Conservation (phyloP, 306 rosid species). For the Luffa acutangula region DNA sequence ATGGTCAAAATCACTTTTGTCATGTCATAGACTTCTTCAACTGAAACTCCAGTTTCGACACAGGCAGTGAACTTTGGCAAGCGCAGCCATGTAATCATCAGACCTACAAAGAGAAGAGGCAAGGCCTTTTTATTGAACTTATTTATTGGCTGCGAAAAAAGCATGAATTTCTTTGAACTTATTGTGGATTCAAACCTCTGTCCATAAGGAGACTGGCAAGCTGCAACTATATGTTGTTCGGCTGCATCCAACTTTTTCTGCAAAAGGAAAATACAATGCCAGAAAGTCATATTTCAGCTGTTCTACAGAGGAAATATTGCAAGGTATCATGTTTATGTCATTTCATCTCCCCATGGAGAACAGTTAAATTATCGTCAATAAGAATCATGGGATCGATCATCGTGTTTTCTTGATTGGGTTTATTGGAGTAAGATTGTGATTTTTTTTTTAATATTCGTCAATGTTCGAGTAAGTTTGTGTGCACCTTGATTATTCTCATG, state of each 20-base stretch:
- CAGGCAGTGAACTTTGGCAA: conserved; percentile 72
- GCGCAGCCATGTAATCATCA: conserved; percentile 86
- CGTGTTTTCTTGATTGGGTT: not conserved
- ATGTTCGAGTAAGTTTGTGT: too few relatives aligned
- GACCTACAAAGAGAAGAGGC: conserved; percentile 41
- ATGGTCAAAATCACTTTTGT: too few relatives aligned
- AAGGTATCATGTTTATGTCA: not conserved
- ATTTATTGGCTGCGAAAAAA: not conserved
- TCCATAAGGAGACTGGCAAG: conserved; percentile 67
- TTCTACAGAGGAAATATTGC: not conserved
- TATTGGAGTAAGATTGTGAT: not conserved
- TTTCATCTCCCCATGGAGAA: not conserved
- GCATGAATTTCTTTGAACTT: not conserved
- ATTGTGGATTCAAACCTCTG: conserved; percentile 39
- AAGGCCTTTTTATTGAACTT: not conserved
- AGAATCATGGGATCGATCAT: too few relatives aligned
- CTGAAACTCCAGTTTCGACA: conserved; percentile 54
- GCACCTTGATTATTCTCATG: too few relatives aligned
- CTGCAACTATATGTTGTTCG: conserved; percentile 54
- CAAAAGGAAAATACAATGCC: not conserved
- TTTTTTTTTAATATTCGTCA: not conserved
- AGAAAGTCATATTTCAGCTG: not conserved
- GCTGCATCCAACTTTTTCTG: conserved; percentile 55
- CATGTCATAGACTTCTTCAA: conserved; percentile 19
- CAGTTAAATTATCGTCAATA: not conserved